These are phyloP conservation scores for Tetramitus jugosus DNA, from an alignment of 208 protist genomes.

Conservation along the genomic window DNA sequence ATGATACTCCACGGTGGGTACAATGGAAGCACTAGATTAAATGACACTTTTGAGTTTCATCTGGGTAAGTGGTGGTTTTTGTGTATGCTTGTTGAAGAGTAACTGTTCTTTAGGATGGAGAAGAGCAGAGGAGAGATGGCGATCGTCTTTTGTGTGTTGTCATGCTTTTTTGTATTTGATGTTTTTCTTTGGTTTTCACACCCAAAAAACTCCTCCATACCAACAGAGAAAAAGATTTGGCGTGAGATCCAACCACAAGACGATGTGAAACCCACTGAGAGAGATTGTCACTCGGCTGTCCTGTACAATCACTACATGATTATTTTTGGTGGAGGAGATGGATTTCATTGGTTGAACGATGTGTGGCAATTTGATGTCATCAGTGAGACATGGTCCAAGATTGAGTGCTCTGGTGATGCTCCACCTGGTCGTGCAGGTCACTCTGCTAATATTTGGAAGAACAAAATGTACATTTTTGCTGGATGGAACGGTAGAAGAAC, in stretches of 20 bases:
- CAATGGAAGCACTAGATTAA: conserved; percentile 10
- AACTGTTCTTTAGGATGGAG: too few relatives aligned
- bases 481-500: conserved; percentile 17
- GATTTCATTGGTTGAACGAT: conserved; percentile 16
- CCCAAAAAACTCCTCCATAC: too few relatives aligned
- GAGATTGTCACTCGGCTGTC: conserved; percentile 18
- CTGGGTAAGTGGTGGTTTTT: neutral
- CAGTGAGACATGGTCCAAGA: neutral
- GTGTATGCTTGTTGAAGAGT: neutral
- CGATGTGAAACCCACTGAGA: neutral
- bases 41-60: conserved; percentile 7
- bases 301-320: neutral
- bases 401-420: neutral
- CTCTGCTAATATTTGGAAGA: neutral
- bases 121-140: too few relatives aligned
- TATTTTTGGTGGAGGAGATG: conserved; percentile 22
- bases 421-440: conserved; percentile 2
- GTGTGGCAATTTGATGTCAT: neutral
- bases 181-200: too few relatives aligned
- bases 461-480: conserved; percentile 11
- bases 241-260: neutral
- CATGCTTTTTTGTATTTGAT: too few relatives aligned
- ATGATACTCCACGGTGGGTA: neutral
- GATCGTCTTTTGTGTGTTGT: too few relatives aligned
- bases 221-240: too few relatives aligned